Conservation (phyloP, 192 early-diverging fungal species). For the Geranomyces variabilis region DNA sequence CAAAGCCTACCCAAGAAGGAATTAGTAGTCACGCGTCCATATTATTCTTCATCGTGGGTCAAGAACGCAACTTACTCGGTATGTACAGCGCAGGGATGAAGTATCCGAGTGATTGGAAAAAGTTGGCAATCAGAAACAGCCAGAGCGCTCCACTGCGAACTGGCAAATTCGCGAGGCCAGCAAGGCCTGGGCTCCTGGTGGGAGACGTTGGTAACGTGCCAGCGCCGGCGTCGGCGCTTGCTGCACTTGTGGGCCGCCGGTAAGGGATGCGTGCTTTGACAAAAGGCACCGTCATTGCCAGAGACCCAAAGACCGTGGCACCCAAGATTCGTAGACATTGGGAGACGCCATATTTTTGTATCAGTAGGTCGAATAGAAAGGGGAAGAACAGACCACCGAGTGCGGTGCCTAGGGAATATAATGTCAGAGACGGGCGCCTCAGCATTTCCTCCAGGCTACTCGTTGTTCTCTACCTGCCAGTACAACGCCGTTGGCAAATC, state of each 20-base stretch:
- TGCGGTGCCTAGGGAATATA: background rate
- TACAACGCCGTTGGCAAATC: constrained; percentile 1
- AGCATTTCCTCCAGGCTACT: too few species aligned
- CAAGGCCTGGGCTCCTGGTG: background rate
- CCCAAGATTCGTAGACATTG: background rate
- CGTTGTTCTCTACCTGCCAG: background rate
- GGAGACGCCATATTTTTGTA: background rate
- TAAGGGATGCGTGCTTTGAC: background rate
- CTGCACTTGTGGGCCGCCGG: background rate
- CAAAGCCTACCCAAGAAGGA: background rate
- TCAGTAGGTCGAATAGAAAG: background rate
- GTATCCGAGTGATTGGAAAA: constrained; percentile 7
- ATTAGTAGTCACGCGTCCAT: too few species aligned
- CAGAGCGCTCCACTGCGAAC: background rate
- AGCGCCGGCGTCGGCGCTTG: background rate
- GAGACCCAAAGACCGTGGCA: background rate
- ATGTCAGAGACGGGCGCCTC: too few species aligned
- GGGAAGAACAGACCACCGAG: constrained; percentile 12
- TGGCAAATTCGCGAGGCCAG: background rate
- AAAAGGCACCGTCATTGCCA: background rate
- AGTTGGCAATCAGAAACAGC: background rate
- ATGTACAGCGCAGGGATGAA: constrained; percentile 10
- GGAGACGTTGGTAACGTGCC: background rate
- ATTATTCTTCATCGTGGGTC: too few species aligned
- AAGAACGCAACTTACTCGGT: background rate